Evolutionary conservation across 2,329 filamentous ascomycete genomes (phyloP), one percentile per base, ranked within the genome.

Genomic region (Cercospora sp.): DNA sequence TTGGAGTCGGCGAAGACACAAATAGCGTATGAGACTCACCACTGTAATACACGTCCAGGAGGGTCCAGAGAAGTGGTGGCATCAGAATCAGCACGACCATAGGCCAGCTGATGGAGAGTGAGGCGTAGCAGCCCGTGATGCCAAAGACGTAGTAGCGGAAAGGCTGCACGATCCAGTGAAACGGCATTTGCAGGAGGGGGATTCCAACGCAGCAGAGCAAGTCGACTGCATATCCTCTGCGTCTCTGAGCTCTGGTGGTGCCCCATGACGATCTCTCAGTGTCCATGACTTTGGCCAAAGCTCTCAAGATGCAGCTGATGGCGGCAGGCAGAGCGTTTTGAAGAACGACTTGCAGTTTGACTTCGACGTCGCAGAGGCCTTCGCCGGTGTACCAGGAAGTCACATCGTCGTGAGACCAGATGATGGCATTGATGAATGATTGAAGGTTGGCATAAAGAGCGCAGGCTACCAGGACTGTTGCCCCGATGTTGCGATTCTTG

Each of bases 321-420:
- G 84, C 81, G 8, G 85, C 84, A 3, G 86, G 80, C 16, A 87
- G 77, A 1, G 83, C 87, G 0, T 87, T 81, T 18, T 81, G 81
- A 8, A 82, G 79, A 3, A 84, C 87, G 26, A 86, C 80, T 67
- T 85, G 82, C 36, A 91, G 73, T 69, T 89, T 87, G 64, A 84
- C 81, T 72, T 90, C 83, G 60, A 91, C 79, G 75, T 92, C 89
- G 78, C 90, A 92, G 67, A 89, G 84, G 2, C 83, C 84, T 5
- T 76, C 74, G 4, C 90, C 90, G 67, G 83, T 77, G 83, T 84
- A 91, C 84, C 86, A 88, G 5, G 79, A 76, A 0, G 74, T 42
- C 12, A 85, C 73, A 70, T 90, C 80, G 70, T 89, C 86, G 7
- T 81, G 85, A 0, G 85, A 83, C 89, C 89, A 92, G 68, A 91